phyloP scores from a whole-genome alignment of 495 filamentous ascomycete species.

The Delitschia confertaspora region DNA sequence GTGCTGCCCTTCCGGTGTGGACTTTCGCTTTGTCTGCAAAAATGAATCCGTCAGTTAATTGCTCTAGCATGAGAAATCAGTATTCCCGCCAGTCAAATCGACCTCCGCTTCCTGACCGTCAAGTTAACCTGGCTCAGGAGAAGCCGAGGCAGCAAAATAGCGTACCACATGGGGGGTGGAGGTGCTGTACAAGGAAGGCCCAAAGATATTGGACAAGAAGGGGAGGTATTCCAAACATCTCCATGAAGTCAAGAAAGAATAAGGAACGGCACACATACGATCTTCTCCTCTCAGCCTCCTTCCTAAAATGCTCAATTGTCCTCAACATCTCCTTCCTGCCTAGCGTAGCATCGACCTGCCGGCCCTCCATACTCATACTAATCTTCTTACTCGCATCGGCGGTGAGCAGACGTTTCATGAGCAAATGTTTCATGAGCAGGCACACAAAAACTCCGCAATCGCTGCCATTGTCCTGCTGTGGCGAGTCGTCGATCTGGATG shows the following conservation, averaged over 20 bases:
- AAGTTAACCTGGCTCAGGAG: neutral
- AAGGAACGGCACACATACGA: slow-evolving; percentile 48
- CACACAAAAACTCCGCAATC: slow-evolving; percentile 98
- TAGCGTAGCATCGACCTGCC: slow-evolving; percentile 62
- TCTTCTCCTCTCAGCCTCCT: slow-evolving; percentile 72
- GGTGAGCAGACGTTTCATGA: slow-evolving; percentile 70
- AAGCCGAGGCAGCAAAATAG: neutral
- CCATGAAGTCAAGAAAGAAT: neutral
- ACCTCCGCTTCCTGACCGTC: too few relatives aligned
- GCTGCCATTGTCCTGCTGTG: slow-evolving; percentile 82
- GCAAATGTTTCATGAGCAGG: slow-evolving; percentile 79
- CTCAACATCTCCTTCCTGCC: slow-evolving; percentile 80
- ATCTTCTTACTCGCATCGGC: slow-evolving; percentile 71
- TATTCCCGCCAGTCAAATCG: too few relatives aligned
- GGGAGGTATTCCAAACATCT: neutral
- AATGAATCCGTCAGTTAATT: neutral
- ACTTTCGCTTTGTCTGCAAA: slow-evolving; percentile 26
- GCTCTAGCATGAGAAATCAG: neutral
- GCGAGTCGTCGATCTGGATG: slow-evolving; percentile 68
- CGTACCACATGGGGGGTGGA: neutral
- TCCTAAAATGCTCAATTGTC: slow-evolving; percentile 71
- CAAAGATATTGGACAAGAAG: neutral
- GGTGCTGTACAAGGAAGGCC: neutral
- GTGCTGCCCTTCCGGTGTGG: slow-evolving; percentile 21
- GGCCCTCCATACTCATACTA: slow-evolving; percentile 83